Evolutionary conservation across 2,329 filamentous ascomycete species (phyloP).

Genomic region (Colletotrichum tofieldiae): DNA sequence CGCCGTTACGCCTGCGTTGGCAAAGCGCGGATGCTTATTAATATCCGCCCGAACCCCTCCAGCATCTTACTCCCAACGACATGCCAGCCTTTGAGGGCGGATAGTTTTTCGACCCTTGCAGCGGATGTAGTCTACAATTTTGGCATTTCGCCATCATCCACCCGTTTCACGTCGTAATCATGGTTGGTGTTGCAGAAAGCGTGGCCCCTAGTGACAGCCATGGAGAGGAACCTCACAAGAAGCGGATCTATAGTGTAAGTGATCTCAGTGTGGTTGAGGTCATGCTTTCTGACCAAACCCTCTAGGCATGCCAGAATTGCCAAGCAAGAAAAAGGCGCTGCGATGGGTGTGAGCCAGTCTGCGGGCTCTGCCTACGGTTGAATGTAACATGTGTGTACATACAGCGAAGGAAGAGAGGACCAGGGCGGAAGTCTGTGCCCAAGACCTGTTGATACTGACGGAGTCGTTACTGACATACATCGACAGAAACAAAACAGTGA

Average conservation of each 20-base stretch:
- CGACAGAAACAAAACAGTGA: slow-evolving; percentile 18
- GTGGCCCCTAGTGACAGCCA: background rate
- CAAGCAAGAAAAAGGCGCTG: slow-evolving; percentile 36
- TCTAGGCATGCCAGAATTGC: slow-evolving; percentile 36
- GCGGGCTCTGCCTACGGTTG: slow-evolving; percentile 25
- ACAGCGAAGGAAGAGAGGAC: slow-evolving; percentile 34
- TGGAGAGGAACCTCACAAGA: slow-evolving; percentile 24
- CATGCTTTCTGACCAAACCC: background rate
- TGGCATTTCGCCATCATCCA: background rate
- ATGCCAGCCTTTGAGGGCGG: background rate
- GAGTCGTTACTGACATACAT: background rate
- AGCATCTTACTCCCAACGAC: background rate
- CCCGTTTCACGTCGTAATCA: background rate
- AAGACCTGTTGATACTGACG: too few relatives aligned
- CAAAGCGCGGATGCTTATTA: slow-evolving; percentile 21
- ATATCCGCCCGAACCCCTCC: slow-evolving; percentile 1
- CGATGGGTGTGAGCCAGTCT: slow-evolving; percentile 34
- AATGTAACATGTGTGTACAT: slow-evolving; percentile 33
- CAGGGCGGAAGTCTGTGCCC: slow-evolving; percentile 33
- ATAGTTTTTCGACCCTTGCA: background rate
- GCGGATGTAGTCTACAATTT: background rate
- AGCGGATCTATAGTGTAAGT: slow-evolving; percentile 38
- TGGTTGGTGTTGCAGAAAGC: slow-evolving; percentile 4
- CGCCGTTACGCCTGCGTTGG: background rate
- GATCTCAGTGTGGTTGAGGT: background rate